A percentile compares a stretch with the other conserved stretches of the same genome.
These are phyloP conservation scores for Triticum dicoccoides DNA, from an alignment of 176 grass and related monocot species.

Conservation along the genomic window DNA sequence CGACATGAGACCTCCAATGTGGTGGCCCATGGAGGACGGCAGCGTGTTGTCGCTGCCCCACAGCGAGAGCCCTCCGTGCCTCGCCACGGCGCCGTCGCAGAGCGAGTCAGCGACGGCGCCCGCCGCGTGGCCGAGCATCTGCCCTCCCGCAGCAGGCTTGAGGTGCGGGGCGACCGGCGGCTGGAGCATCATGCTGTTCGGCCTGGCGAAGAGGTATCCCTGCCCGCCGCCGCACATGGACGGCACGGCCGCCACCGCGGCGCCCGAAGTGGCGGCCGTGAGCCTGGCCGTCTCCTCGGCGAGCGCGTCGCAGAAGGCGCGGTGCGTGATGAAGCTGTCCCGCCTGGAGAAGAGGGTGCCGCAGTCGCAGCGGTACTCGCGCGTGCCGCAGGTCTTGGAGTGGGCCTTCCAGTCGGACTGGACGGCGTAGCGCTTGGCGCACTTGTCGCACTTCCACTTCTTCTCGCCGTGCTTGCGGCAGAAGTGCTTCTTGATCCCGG, in stretches of 20 bases:
- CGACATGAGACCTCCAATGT: constrained; percentile 15
- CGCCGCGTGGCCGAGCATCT: constrained; percentile 2
- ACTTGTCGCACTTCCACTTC: constrained; percentile 99
- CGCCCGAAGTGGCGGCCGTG: constrained; percentile 31
- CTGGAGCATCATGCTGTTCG: constrained; percentile 37
- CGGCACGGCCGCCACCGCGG: neutral
- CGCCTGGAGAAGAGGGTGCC: constrained; percentile 83
- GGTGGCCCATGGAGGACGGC: constrained; percentile 32
- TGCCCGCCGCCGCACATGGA: constrained; percentile 4
- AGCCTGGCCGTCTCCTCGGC: constrained; percentile 74
- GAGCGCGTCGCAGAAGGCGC: constrained; percentile 87
- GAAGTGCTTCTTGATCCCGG: constrained; percentile 98
- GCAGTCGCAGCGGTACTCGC: constrained; percentile 93
- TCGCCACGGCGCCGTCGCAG: constrained; percentile 3
- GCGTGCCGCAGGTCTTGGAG: constrained; percentile 82
- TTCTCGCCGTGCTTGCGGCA: constrained; percentile 99
- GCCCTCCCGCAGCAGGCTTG: constrained; percentile 12
- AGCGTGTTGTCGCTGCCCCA: constrained; percentile 24
- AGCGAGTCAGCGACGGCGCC: constrained; percentile 26
- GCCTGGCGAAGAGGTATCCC: constrained; percentile 35
- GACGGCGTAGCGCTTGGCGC: constrained; percentile 80
- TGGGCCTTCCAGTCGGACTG: constrained; percentile 99
- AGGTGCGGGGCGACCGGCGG: constrained; percentile 14
- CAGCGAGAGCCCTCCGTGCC: constrained; percentile 34
- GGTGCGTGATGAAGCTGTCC: constrained; percentile 92